A percentile compares a stretch with the other conserved stretches of the same genome.
These are phyloP conservation scores for Plasmodium relictum DNA, from an alignment of 169 alveolate genomes.

Conservation along the genomic window DNA sequence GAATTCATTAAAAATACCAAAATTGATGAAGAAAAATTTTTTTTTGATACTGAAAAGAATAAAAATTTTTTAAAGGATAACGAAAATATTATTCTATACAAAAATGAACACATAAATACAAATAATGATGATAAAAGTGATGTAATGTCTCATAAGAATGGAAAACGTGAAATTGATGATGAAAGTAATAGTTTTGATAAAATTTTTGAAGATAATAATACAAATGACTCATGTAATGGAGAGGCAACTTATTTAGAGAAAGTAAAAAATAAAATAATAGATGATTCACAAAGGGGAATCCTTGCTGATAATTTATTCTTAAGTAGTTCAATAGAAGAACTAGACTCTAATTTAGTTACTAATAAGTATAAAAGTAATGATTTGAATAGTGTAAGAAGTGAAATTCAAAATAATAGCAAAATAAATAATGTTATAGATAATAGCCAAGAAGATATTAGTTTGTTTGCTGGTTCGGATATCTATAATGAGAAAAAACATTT, in stretches of 20 bases:
- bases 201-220: neutral
- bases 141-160: neutral
- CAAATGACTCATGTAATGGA: neutral
- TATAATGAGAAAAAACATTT: slow-evolving; percentile 4
- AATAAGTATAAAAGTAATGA: slow-evolving; percentile 33
- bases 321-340: slow-evolving; percentile 65
- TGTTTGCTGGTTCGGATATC: neutral
- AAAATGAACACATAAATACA: neutral
- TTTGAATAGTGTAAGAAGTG: neutral
- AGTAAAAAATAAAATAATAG: slow-evolving; percentile 3
- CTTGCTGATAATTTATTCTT: slow-evolving; percentile 37
- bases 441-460: neutral
- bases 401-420: slow-evolving; percentile 1
- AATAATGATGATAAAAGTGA: neutral
- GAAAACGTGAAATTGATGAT: neutral
- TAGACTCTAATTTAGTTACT: slow-evolving; percentile 62
- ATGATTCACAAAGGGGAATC: neutral
- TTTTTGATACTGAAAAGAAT: slow-evolving; percentile 19
- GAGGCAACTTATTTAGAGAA: neutral
- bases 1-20: neutral
- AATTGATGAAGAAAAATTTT: slow-evolving; percentile 3
- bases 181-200: slow-evolving; percentile 1
- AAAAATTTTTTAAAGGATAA: neutral
- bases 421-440: neutral
- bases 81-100: neutral